These are phyloP conservation scores for Amanita rubescens DNA, from an alignment of 768 basidiomycete genomes.

Conservation along the genomic window DNA sequence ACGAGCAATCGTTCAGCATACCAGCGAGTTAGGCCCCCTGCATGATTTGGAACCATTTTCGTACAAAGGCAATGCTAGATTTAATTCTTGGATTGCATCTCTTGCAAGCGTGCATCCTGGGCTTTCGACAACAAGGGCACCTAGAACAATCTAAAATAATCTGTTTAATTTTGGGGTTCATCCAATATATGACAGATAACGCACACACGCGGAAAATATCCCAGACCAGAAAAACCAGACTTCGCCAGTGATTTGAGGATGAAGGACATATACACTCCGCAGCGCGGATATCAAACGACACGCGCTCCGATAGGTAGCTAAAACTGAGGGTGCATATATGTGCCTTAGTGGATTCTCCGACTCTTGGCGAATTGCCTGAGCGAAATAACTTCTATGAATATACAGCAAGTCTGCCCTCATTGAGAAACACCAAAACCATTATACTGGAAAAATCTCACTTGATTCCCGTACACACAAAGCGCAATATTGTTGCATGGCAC, in stretches of 20 bases:
- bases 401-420: constrained; percentile 30
- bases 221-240: constrained; percentile 48
- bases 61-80: constrained; percentile 30
- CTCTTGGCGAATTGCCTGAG: constrained; percentile 34
- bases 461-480: constrained; percentile 34
- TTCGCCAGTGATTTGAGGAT: constrained; percentile 24
- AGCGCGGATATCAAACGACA: constrained; percentile 34
- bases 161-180: constrained; percentile 14
- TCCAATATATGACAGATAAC: constrained; percentile 12
- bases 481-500: constrained; percentile 41
- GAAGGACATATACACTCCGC: constrained; percentile 26
- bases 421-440: neutral
- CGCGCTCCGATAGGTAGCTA: constrained; percentile 37
- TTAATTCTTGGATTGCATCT: constrained; percentile 32
- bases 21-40: constrained; percentile 29
- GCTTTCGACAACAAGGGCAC: constrained; percentile 37
- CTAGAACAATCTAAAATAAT: constrained; percentile 32
- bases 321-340: constrained; percentile 37
- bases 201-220: constrained; percentile 41
- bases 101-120: constrained; percentile 35
- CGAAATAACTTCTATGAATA: constrained; percentile 43
- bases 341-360: constrained; percentile 37
- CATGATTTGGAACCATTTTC: constrained; percentile 33
- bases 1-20: constrained; percentile 15
- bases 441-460: constrained; percentile 26